phyloP scores from a whole-genome alignment of 1,139 yeast genomes.

The Debaryomyces subglobosus region DNA sequence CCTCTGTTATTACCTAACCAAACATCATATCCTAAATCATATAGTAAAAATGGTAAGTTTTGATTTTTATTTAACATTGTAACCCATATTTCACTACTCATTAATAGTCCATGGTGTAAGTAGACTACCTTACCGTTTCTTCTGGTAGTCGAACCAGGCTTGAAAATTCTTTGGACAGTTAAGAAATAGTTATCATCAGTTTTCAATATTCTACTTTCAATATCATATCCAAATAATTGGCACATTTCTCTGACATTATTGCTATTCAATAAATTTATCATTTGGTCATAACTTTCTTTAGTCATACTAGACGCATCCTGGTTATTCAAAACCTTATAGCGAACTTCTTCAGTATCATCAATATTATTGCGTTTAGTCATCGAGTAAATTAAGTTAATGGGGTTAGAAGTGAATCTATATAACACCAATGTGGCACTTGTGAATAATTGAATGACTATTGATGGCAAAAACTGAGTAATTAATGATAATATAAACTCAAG shows the following conservation, averaged over 20 bases:
- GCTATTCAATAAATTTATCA: conserved; percentile 38
- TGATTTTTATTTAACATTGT: conserved; percentile 63
- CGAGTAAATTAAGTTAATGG: conserved; percentile 28
- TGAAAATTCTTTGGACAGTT: conserved; percentile 34
- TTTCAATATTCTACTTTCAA: conserved; percentile 43
- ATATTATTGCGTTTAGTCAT: conserved; percentile 10
- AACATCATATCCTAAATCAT: conserved; percentile 85
- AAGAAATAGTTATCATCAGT: conserved; percentile 44
- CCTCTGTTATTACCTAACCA: conserved; percentile 93
- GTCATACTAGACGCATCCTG: conserved; percentile 14
- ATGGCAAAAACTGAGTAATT: conserved; percentile 40
- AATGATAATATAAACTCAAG: conserved; percentile 37
- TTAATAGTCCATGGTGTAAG: conserved; percentile 87
- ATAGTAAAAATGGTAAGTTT: conserved; percentile 75
- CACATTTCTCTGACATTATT: conserved; percentile 39
- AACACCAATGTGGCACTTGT: conserved; percentile 32
- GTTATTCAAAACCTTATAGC: conserved; percentile 9
- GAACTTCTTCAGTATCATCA: neutral
- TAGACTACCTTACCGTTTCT: conserved; percentile 60
- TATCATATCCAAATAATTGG: conserved; percentile 39
- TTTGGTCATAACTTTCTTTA: conserved; percentile 27
- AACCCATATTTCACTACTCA: conserved; percentile 92
- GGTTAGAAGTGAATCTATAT: conserved; percentile 33
- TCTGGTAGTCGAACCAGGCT: conserved; percentile 12
- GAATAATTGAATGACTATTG: conserved; percentile 30